Evolutionary conservation across 306 rosid species (phyloP).

Genomic region (Macrotyloma uniflorum): DNA sequence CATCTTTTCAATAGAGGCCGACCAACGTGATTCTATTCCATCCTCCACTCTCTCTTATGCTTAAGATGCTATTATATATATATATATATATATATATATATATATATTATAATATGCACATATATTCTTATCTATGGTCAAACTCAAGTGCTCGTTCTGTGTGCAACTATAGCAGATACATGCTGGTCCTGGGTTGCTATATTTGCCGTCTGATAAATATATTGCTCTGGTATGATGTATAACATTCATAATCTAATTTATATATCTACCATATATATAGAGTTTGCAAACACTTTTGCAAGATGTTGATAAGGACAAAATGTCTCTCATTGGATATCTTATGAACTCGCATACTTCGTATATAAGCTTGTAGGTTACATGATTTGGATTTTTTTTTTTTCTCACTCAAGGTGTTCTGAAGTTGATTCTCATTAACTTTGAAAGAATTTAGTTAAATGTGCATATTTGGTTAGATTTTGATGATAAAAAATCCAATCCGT

Average conservation of each 20-base stretch:
- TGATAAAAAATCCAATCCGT: too few relatives aligned
- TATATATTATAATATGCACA: neutral
- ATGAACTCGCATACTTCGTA: too few relatives aligned
- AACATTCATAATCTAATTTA: slow-evolving; percentile 2
- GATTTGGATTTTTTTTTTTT: too few relatives aligned
- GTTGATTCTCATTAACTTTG: too few relatives aligned
- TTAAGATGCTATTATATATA: slow-evolving; percentile 49
- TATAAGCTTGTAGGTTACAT: too few relatives aligned
- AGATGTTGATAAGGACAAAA: too few relatives aligned
- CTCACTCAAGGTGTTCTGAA: too few relatives aligned
- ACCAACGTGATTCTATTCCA: slow-evolving; percentile 92
- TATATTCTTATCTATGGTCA: slow-evolving; percentile 23
- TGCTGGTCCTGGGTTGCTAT: neutral
- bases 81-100: too few relatives aligned
- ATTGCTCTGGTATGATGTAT: neutral
- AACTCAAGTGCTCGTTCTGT: slow-evolving; percentile 13
- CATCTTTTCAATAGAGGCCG: slow-evolving; percentile 78
- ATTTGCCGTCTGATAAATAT: neutral
- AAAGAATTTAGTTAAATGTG: too few relatives aligned
- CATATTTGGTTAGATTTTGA: too few relatives aligned
- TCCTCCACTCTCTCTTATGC: slow-evolving; percentile 62
- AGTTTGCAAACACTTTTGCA: too few relatives aligned
- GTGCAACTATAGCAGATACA: neutral
- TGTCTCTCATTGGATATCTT: neutral
- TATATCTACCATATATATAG: neutral